These are phyloP conservation scores for Hanseniaspora guilliermondii DNA, from an alignment of 805 yeast species.

Conservation along the genomic window DNA sequence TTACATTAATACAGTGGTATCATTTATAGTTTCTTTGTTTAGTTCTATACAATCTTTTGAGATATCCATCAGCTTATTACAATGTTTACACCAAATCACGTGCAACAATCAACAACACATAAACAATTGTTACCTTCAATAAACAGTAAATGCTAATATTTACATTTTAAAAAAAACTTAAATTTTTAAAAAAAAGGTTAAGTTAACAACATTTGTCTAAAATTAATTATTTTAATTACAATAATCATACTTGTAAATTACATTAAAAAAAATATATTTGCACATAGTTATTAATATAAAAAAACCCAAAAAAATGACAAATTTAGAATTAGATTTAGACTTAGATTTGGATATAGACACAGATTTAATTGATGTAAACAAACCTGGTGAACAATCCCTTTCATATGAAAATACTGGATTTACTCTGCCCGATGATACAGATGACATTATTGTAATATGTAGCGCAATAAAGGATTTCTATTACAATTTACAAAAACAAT, in stretches of 20 bases:
- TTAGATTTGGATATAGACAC: not conserved
- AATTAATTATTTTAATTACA: no score
- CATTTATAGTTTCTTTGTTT: no score
- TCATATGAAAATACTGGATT: not conserved
- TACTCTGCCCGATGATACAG: not conserved
- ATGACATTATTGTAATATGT: not conserved
- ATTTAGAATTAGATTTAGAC: not conserved
- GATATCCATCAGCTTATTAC: not conserved
- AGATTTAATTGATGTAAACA: not conserved
- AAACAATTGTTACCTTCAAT: no score
- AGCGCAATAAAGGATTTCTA: not conserved
- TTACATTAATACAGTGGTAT: no score
- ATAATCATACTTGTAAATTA: not conserved
- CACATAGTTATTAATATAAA: not conserved
- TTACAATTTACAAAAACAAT: not conserved
- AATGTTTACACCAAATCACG: not conserved
- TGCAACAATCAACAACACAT: not conserved
- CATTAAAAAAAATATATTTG: not conserved
- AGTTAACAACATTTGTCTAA: no score
- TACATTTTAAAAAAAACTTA: no score
- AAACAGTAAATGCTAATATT: no score
- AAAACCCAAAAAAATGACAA: not conserved
- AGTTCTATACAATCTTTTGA: not conserved
- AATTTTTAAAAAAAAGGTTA: no score
- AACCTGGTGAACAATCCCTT: not conserved